phyloP scores from a whole-genome alignment of 345 rosid species.

The thale cress (Arabidopsis thaliana) region TAIR10.1 NC_003071.7:12424501-12425000 shows the following conservation, averaged over 20 bases:
- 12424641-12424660: conserved; percentile 22
- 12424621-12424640: not conserved
- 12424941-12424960: not conserved
- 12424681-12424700: conserved; percentile 5
- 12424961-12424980: conserved; percentile 13
- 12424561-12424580: conserved; percentile 88
- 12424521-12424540: conserved; percentile 35
- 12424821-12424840: conserved; percentile 33
- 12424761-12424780: conserved; percentile 42
- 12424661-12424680: not conserved
- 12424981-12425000: conserved; percentile 24
- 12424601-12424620: conserved; percentile 49
- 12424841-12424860: conserved; percentile 19
- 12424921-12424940: conserved; percentile 28
- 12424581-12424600: conserved; percentile 76
- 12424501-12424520: conserved; percentile 30
- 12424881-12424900: conserved; percentile 30
- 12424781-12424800: conserved; percentile 38
- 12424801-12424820: conserved; percentile 43
- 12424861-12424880: conserved; percentile 19
- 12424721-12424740: not conserved
- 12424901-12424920: not conserved
- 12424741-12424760: conserved; percentile 34
- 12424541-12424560: conserved; percentile 70
- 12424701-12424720: conserved; percentile 3